A percentile compares a stretch with the other conserved stretches of the same genome.
Conservation (phyloP, 805 yeast species). For the Starmera amethionina region DNA sequence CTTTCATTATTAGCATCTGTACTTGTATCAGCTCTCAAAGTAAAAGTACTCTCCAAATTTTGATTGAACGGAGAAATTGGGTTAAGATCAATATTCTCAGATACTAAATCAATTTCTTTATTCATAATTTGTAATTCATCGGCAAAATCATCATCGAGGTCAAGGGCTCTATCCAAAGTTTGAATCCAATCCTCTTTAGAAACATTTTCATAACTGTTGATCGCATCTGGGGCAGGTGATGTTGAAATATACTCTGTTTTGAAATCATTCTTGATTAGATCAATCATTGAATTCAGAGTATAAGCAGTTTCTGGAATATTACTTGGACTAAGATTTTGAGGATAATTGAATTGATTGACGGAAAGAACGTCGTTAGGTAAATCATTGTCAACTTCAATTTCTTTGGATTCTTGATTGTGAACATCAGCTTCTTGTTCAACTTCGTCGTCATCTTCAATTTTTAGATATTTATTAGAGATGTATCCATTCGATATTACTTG, state of each 20-base stretch:
- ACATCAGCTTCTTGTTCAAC: neutral
- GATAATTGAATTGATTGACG: neutral
- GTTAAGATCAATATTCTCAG: neutral
- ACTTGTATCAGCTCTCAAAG: too few relatives aligned
- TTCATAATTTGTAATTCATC: slow-evolving; percentile 4
- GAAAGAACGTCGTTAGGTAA: neutral
- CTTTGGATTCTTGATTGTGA: neutral
- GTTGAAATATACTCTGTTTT: slow-evolving; percentile 2
- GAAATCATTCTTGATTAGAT: neutral
- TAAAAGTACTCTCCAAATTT: neutral
- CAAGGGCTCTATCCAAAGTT: slow-evolving; percentile 11
- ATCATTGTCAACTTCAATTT: neutral
- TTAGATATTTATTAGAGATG: neutral
- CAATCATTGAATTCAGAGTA: neutral
- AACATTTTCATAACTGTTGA: neutral
- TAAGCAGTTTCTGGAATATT: neutral
- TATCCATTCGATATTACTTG: neutral
- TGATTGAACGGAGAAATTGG: neutral
- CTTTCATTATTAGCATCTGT: too few relatives aligned
- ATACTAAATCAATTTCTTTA: slow-evolving; percentile 1
- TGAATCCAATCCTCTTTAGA: slow-evolving; percentile 9
- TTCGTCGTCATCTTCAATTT: neutral
- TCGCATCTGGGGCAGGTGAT: neutral
- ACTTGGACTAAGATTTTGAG: neutral
- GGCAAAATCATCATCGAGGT: slow-evolving; percentile 9